Evolutionary conservation across 1,284 basidiomycete species (phyloP).

Genomic region (Leccinum subrobustum): DNA sequence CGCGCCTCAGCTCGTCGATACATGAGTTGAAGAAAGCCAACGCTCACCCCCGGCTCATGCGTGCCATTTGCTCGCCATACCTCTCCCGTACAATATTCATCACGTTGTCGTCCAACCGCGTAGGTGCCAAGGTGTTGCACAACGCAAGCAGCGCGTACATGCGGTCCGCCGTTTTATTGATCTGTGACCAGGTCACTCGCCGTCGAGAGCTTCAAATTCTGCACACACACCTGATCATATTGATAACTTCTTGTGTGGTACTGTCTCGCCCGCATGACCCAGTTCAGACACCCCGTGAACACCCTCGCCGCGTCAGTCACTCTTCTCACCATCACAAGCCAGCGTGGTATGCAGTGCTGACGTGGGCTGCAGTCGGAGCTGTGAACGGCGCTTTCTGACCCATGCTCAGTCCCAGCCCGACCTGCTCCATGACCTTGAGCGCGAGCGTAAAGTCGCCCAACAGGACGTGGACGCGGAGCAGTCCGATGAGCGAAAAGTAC

Average conservation of each 20-base stretch:
- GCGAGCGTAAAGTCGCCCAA: constrained; percentile 96
- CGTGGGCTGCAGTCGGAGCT: constrained; percentile 88
- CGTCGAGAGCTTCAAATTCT: neutral
- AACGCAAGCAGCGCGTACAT: constrained; percentile 97
- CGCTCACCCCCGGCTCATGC: constrained; percentile 79
- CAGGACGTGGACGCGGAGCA: constrained; percentile 93
- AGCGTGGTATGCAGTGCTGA: constrained; percentile 93
- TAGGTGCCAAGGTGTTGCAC: constrained; percentile 89
- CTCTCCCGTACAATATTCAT: constrained; percentile 91
- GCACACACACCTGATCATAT: constrained; percentile 78
- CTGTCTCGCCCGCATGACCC: constrained; percentile 89
- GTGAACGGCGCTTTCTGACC: constrained; percentile 87
- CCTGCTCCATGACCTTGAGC: constrained; percentile 92
- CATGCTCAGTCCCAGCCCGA: constrained; percentile 87
- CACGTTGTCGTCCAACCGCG: constrained; percentile 91
- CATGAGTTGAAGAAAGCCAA: neutral
- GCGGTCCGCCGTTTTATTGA: constrained; percentile 95
- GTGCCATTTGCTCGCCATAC: constrained; percentile 87
- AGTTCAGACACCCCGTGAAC: constrained; percentile 91
- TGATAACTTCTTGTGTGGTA: constrained; percentile 97
- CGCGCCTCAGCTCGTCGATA: constrained; percentile 1
- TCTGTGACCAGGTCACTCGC: constrained; percentile 44
- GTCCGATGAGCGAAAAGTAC: constrained; percentile 95
- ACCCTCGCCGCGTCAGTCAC: constrained; percentile 95
- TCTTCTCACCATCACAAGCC: constrained; percentile 91